phyloP scores from a whole-genome alignment of 2,329 filamentous ascomycete genomes.

The Akanthomyces muscarius region DNA sequence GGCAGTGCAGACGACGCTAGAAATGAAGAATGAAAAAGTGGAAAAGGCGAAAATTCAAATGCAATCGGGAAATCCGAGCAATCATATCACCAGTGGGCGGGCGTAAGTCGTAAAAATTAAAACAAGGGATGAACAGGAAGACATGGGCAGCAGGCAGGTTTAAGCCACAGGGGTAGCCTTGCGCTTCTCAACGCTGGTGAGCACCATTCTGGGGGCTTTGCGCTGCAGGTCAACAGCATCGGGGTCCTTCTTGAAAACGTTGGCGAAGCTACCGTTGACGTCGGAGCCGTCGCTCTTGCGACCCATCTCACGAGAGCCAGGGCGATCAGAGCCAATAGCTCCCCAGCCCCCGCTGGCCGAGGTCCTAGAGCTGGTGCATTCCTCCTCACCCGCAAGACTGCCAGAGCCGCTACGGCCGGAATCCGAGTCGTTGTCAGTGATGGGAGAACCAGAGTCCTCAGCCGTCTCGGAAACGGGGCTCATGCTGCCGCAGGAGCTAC shows the following conservation, averaged over 20 bases:
- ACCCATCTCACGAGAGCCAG: conserved; percentile 64
- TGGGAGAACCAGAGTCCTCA: conserved; percentile 62
- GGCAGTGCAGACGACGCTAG: neutral
- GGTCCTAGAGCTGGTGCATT: conserved; percentile 69
- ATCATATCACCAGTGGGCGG: conserved; percentile 35
- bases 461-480: conserved; percentile 83
- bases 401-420: conserved; percentile 70
- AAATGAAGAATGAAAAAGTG: conserved; percentile 20
- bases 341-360: conserved; percentile 69
- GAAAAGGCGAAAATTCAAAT: conserved; percentile 25
- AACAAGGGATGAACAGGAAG: conserved; percentile 20
- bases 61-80: conserved; percentile 33
- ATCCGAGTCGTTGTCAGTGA: conserved; percentile 71
- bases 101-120: conserved; percentile 34
- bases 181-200: conserved; percentile 87
- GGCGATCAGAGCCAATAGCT: conserved; percentile 83
- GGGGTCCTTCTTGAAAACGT: conserved; percentile 59
- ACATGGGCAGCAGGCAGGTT: conserved; percentile 17
- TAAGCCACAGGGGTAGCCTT: conserved; percentile 45
- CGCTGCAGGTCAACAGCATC: conserved; percentile 61
- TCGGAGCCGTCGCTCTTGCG: conserved; percentile 61
- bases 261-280: conserved; percentile 54
- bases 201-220: conserved; percentile 80
- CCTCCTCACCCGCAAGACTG: conserved; percentile 71
- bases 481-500: conserved; percentile 70